Base-by-base conservation (phyloP, 768 basidiomycete species). In the Kwoniella sp. region DNA sequence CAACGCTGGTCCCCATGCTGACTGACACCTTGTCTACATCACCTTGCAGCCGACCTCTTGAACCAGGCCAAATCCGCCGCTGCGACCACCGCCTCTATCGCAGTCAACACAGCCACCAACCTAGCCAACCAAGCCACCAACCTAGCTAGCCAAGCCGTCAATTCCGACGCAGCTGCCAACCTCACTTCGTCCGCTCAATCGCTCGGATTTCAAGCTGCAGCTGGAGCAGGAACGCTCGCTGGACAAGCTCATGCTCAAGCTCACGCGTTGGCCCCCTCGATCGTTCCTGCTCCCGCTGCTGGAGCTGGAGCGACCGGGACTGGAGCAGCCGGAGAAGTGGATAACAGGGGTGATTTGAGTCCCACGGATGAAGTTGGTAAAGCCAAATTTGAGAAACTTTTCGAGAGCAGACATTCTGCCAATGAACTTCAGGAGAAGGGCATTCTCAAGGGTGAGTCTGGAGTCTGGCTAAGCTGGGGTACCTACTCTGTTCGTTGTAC, bases 401-500 rank as follows among this genome's bases (percentile, higher is more conserved):
- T 88, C 49, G 81, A 78, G 48, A 77, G 82, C 21, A 82, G 88
- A 40, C 86, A 88, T 21, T 83, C 85, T n/a, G 85, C 85, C 76
- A 76, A 83, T 44, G 85, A 87, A 48, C 82, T 90, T 48, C 82
- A 88, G 64, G 86, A 87, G 33, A 84, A 86, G 66, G 88, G 88
- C 74, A 88, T 89, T 65, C 83, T 90, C 63, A 88, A 89, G 79
- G 86, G 87, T 84, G 55, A 61, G 79, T 70, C 3, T 15, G 13
- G 17, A 33, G 33, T 56, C n/a, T n/a, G n/a, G n/a, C n/a, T n/a
- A 5, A 33, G 5, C 27, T 27, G 5, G 25, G 33, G 9, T 13
- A 33, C 33, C 33, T 13, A 33, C 33, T 33, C 33, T 33, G 13
- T 33, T 33, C 33, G 29, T 27, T 33, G 26, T 58, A 17, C 33